A percentile compares a stretch with the other conserved stretches of the same genome.
phyloP scores from a whole-genome alignment of 2,329 filamentous ascomycete genomes.

The Phaeosphaeria sp. region DNA sequence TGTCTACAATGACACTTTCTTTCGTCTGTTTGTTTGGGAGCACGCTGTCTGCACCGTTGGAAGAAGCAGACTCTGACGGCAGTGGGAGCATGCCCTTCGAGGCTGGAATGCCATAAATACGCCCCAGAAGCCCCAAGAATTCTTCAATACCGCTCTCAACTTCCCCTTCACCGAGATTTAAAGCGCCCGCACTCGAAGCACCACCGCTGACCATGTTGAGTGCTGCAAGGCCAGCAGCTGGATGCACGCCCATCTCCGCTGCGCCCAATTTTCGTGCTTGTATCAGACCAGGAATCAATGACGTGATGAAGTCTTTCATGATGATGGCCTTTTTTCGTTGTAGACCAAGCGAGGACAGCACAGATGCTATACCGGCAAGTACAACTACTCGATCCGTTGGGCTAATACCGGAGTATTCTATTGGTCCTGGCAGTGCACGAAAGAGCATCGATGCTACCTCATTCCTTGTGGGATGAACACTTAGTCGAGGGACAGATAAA shows the following conservation, averaged over 20 bases:
- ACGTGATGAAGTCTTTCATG: conserved; percentile 81
- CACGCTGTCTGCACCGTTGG: neutral
- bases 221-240: conserved; percentile 82
- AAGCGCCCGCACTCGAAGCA: conserved; percentile 79
- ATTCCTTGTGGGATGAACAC: conserved; percentile 44
- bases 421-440: conserved; percentile 59
- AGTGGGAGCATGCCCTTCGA: conserved; percentile 24
- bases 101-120: conserved; percentile 52
- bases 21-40: conserved; percentile 38
- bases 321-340: conserved; percentile 92
- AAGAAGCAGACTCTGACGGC: neutral
- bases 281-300: conserved; percentile 82
- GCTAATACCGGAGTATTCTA: conserved; percentile 66
- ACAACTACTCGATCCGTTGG: conserved; percentile 79
- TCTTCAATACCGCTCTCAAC: conserved; percentile 50
- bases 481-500: conserved; percentile 41
- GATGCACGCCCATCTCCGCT: conserved; percentile 95
- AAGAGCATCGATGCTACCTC: conserved; percentile 47
- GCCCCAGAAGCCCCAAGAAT: conserved; percentile 49
- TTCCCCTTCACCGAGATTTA: conserved; percentile 58
- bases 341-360: conserved; percentile 79
- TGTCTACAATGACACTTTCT: conserved; percentile 55
- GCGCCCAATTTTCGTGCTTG: conserved; percentile 92
- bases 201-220: conserved; percentile 58
- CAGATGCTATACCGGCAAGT: conserved; percentile 83